Evolutionary conservation across 2,329 filamentous ascomycete genomes (phyloP).

Genomic region (Cercospora brassicicola): DNA sequence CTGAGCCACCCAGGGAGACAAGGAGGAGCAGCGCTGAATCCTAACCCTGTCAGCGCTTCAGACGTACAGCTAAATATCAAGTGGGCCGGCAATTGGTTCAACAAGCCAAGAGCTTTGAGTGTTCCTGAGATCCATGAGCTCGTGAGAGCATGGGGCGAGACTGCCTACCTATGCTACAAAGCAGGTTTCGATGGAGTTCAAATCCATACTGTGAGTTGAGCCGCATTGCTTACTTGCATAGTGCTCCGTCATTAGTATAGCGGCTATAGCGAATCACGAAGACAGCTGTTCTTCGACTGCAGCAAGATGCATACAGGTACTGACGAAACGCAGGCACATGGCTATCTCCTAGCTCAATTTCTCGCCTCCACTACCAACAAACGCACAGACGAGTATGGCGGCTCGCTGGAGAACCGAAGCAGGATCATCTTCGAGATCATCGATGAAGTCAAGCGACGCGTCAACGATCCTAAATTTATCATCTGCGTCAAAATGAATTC

Average conservation of each 20-base stretch:
- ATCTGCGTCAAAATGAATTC: constrained; percentile 37
- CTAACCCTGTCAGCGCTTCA: constrained; percentile 35
- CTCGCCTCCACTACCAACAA: constrained; percentile 44
- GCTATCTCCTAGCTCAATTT: constrained; percentile 48
- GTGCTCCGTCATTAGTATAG: background rate
- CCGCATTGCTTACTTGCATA: background rate
- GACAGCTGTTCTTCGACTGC: background rate
- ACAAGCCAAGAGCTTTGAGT: constrained; percentile 32
- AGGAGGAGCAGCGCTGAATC: constrained; percentile 32
- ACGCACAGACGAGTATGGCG: constrained; percentile 47
- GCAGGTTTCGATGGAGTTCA: constrained; percentile 39
- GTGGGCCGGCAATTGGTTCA: constrained; percentile 35
- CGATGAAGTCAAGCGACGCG: constrained; percentile 33
- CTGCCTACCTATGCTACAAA: constrained; percentile 31
- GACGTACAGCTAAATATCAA: constrained; percentile 36
- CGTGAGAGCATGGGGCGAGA: constrained; percentile 31
- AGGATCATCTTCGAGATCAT: constrained; percentile 46
- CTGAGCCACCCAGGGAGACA: constrained; percentile 37
- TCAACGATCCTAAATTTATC: constrained; percentile 32
- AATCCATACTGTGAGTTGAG: constrained; percentile 14
- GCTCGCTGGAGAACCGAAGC: constrained; percentile 43
- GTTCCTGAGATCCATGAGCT: constrained; percentile 35
- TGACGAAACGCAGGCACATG: constrained; percentile 34
- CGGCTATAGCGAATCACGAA: background rate
- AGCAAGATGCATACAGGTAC: background rate